Evolutionary conservation across 352 stramenopile species (phyloP).

Genomic region (Phytophthora brassicae): DNA sequence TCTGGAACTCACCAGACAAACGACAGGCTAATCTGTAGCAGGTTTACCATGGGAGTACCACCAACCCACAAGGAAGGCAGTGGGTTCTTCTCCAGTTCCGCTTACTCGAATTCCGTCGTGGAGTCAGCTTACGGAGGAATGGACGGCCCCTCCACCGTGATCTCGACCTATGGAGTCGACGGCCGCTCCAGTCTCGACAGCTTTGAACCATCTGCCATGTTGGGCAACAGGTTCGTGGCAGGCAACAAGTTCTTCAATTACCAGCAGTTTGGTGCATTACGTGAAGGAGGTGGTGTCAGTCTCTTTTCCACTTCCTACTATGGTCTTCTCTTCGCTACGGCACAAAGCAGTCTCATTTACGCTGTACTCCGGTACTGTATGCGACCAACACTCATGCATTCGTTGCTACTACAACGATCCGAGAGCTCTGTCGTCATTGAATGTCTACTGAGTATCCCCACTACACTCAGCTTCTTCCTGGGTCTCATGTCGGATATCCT

Average conservation of each 20-base stretch:
- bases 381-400: conserved; percentile 70
- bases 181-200: conserved; percentile 34
- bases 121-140: conserved; percentile 25
- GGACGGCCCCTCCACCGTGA: conserved; percentile 30
- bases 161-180: conserved; percentile 29
- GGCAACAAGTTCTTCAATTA: conserved; percentile 80
- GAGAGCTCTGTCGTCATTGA: conserved; percentile 63
- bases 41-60: conserved; percentile 24
- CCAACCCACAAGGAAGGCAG: conserved; percentile 33
- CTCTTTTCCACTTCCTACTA: conserved; percentile 65
- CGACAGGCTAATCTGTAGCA: conserved; percentile 6
- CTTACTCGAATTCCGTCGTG: conserved; percentile 32
- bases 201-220: conserved; percentile 27
- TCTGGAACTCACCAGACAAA: conserved; percentile 26
- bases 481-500: conserved; percentile 87
- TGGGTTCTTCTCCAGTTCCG: conserved; percentile 30
- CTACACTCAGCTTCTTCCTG: conserved; percentile 84
- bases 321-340: conserved; percentile 57
- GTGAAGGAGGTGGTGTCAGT: conserved; percentile 55
- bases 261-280: conserved; percentile 68
- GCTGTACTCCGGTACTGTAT: conserved; percentile 67
- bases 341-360: conserved; percentile 59
- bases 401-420: conserved; percentile 48
- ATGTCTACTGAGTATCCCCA: conserved; percentile 85
- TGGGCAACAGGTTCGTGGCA: conserved; percentile 51